Percentiles rank a stretch among this genome's conserved stretches.
Conservation (phyloP, 192 early-diverging fungal species). For the Mortierella antarctica region DNA sequence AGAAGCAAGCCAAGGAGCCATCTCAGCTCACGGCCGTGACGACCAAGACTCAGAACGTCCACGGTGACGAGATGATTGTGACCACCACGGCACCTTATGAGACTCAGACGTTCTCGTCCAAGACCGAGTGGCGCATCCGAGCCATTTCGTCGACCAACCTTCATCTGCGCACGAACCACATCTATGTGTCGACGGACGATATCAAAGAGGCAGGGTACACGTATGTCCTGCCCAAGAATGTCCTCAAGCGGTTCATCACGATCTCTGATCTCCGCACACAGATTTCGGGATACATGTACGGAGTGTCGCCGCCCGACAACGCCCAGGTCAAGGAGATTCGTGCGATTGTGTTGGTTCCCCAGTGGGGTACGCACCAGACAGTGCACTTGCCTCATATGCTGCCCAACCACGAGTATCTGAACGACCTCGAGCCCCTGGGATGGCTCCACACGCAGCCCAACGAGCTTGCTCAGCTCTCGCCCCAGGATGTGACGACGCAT, state of each 20-base stretch:
- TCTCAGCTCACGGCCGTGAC: conserved; percentile 95
- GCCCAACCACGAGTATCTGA: conserved; percentile 92
- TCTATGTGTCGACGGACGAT: conserved; percentile 96
- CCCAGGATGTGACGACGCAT: conserved; percentile 93
- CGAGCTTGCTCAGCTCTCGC: conserved; percentile 87
- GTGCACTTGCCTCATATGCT: conserved; percentile 90
- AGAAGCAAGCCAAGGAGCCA: conserved; percentile 94
- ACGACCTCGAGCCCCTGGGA: conserved; percentile 94
- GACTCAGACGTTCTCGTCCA: conserved; percentile 96
- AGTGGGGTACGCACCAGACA: conserved; percentile 97
- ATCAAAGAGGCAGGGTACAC: conserved; percentile 95
- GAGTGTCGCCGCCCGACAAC: conserved; percentile 88
- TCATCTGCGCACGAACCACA: conserved; percentile 93
- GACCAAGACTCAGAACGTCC: conserved; percentile 96
- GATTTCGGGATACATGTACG: conserved; percentile 95
- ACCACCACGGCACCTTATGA: conserved; percentile 98
- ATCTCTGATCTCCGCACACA: conserved; percentile 95
- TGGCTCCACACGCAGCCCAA: conserved; percentile 99
- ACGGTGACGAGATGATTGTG: conserved; percentile 98
- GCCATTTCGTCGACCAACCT: conserved; percentile 98
- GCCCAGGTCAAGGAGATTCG: conserved; percentile 97
- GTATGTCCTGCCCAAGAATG: conserved; percentile 97
- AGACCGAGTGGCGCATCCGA: conserved; percentile 98
- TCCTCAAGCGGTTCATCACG: conserved; percentile 96
- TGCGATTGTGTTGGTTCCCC: conserved; percentile 94